Evolutionary conservation across 2,329 filamentous ascomycete species (phyloP).

Genomic region (Pseudocercospora pini-densiflorae): DNA sequence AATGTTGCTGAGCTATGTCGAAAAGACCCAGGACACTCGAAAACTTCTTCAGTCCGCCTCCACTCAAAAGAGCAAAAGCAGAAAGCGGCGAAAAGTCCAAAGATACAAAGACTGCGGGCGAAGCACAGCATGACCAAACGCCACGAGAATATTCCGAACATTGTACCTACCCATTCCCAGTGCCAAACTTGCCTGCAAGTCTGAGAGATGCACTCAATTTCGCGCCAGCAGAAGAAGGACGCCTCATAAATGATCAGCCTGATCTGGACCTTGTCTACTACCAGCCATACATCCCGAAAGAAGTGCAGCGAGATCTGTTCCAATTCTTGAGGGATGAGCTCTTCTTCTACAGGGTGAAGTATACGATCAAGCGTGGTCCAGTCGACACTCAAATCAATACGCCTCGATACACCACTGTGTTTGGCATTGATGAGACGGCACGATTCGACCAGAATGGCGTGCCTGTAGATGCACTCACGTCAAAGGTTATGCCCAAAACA

Average conservation of each 20-base stretch:
- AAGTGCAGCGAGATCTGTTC: constrained; percentile 65
- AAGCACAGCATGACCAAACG: background rate
- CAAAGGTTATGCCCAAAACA: constrained; percentile 44
- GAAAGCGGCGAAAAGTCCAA: background rate
- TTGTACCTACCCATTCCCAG: constrained; percentile 57
- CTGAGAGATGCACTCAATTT: constrained; percentile 50
- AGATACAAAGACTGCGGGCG: background rate
- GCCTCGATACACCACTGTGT: constrained; percentile 65
- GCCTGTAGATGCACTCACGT: constrained; percentile 50
- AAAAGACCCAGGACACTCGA: constrained; percentile 68
- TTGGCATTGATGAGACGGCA: constrained; percentile 67
- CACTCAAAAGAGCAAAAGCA: constrained; percentile 47
- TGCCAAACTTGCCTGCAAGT: constrained; percentile 53
- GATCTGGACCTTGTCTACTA: constrained; percentile 77
- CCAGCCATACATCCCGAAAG: constrained; percentile 69
- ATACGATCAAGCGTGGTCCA: constrained; percentile 68
- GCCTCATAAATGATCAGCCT: constrained; percentile 66
- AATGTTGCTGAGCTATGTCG: constrained; percentile 26
- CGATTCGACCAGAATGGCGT: constrained; percentile 52
- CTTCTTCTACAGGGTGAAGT: constrained; percentile 61
- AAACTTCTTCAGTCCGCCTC: constrained; percentile 65
- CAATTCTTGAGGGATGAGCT: constrained; percentile 71
- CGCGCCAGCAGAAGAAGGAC: constrained; percentile 54
- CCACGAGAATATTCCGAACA: constrained; percentile 46
- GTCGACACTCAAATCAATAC: constrained; percentile 66